A percentile compares a stretch with the other conserved stretches of the same genome.
These are phyloP conservation scores for Tagetes erecta DNA, from an alignment of 129 eudicot species.

Conservation along the genomic window DNA sequence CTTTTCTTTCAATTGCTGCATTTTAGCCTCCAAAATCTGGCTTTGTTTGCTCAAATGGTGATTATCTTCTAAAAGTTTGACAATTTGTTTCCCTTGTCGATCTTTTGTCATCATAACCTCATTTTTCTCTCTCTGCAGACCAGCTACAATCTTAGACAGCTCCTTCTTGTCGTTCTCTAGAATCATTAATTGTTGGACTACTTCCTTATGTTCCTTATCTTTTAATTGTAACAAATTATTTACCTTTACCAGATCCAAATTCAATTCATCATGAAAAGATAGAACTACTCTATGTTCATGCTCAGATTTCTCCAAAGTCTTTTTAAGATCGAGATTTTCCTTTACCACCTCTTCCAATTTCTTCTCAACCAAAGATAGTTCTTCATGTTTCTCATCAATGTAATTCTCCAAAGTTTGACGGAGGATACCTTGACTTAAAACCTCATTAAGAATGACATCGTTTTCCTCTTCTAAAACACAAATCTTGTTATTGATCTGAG, in stretches of 20 bases:
- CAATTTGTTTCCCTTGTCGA: conserved; percentile 44
- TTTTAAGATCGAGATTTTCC: conserved; percentile 51
- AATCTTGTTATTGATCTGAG: conserved; percentile 41
- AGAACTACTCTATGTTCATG: conserved; percentile 39
- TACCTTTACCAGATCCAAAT: conserved; percentile 39
- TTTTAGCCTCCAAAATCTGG: conserved; percentile 40
- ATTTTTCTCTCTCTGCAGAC: conserved; percentile 37
- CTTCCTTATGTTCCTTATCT: conserved; percentile 52
- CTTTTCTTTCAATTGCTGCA: conserved; percentile 43
- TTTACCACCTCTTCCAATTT: conserved; percentile 43
- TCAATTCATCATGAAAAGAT: conserved; percentile 41
- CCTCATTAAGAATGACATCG: conserved; percentile 36
- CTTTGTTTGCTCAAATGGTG: conserved; percentile 40
- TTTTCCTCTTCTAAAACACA: conserved; percentile 50
- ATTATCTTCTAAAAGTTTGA: conserved; percentile 45
- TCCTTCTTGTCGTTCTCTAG: conserved; percentile 46
- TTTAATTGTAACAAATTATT: conserved; percentile 42
- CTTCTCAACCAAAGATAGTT: conserved; percentile 31
- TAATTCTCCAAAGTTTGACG: conserved; percentile 46
- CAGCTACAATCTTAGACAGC: conserved; percentile 39
- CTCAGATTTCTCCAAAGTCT: conserved; percentile 50
- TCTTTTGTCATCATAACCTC: conserved; percentile 38
- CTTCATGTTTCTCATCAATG: conserved; percentile 48
- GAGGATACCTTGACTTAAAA: conserved; percentile 42
- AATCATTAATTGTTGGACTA: conserved; percentile 37